A percentile compares a stretch with the other conserved stretches of the same genome.
Conservation (phyloP, 768 basidiomycete species). For the Rhizopogon roseolus region DNA sequence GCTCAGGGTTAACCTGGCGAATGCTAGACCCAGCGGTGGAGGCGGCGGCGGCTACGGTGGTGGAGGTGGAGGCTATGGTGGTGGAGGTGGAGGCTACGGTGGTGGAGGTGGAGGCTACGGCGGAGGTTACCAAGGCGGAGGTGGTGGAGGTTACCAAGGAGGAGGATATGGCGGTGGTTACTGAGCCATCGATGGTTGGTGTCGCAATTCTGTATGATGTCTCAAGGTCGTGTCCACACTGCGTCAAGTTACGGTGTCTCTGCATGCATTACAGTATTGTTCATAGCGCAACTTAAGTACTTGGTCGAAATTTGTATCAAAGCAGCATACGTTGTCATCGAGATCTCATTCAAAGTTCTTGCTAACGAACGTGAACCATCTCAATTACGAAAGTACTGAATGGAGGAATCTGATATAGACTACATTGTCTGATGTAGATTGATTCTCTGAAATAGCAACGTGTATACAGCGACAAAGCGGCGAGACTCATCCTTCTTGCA, state of each 20-base stretch:
- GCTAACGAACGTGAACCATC: no score
- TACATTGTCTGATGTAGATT: no score
- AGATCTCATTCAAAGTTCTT: not conserved
- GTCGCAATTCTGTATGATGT: constrained; percentile 1
- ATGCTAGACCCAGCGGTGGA: constrained; percentile 25
- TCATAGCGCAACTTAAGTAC: constrained; percentile 2
- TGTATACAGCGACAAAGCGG: not conserved
- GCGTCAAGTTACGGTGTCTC: not conserved
- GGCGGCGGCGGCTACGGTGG: constrained; percentile 15
- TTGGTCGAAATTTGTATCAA: not conserved
- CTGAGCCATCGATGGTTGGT: not conserved
- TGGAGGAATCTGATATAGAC: no score
- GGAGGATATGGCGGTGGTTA: constrained; percentile 4
- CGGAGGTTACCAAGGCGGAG: constrained; percentile 12
- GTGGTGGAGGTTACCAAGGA: constrained; percentile 2
- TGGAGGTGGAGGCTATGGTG: constrained; percentile 6
- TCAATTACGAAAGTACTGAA: no score
- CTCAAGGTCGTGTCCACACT: not conserved
- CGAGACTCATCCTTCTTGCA: not conserved
- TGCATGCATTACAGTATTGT: constrained; percentile 3
- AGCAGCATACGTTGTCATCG: not conserved
- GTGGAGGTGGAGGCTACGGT: constrained; percentile 8
- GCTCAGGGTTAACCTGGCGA: constrained; percentile 44
- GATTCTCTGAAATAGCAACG: no score
- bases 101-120: constrained; percentile 11